phyloP scores from a whole-genome alignment of 805 yeast genomes.

The Candida corydali region DNA sequence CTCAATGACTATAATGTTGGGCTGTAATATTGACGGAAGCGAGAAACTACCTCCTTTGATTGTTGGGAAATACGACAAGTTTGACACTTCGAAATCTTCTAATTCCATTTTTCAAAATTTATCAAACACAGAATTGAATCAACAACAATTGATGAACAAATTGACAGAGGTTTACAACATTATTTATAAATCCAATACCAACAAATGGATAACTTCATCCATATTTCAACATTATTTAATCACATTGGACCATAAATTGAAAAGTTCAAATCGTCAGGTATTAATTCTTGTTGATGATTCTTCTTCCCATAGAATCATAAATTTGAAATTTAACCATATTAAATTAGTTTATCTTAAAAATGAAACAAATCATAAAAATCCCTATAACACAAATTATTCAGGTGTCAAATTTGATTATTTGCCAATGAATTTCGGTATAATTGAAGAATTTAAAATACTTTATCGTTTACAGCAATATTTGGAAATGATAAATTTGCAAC shows the following conservation, averaged over 20 bases:
- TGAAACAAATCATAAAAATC: constrained; percentile 34
- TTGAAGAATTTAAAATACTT: constrained; percentile 55
- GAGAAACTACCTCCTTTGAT: constrained; percentile 59
- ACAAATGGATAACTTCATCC: constrained; percentile 61
- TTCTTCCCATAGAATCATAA: constrained; percentile 54
- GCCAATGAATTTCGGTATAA: constrained; percentile 63
- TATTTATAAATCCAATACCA: constrained; percentile 54
- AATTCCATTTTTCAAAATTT: constrained; percentile 17
- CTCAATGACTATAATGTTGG: constrained; percentile 53
- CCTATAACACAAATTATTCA: constrained; percentile 28
- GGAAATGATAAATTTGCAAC: constrained; percentile 37
- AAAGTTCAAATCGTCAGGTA: constrained; percentile 43
- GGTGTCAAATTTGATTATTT: constrained; percentile 51
- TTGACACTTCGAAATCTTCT: constrained; percentile 29
- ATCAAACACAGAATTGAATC: constrained; percentile 9
- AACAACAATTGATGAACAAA: constrained; percentile 29
- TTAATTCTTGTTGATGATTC: constrained; percentile 57
- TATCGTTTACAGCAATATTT: constrained; percentile 57
- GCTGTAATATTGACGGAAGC: constrained; percentile 59
- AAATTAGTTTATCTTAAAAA: constrained; percentile 34
- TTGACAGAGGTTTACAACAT: constrained; percentile 49
- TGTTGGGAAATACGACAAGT: constrained; percentile 53
- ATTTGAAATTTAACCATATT: constrained; percentile 34
- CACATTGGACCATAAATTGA: constrained; percentile 54
- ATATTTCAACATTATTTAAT: constrained; percentile 60